Evolutionary conservation across 1,284 basidiomycete species (phyloP).

Genomic region (Cryptococcus hybrid): DNA sequence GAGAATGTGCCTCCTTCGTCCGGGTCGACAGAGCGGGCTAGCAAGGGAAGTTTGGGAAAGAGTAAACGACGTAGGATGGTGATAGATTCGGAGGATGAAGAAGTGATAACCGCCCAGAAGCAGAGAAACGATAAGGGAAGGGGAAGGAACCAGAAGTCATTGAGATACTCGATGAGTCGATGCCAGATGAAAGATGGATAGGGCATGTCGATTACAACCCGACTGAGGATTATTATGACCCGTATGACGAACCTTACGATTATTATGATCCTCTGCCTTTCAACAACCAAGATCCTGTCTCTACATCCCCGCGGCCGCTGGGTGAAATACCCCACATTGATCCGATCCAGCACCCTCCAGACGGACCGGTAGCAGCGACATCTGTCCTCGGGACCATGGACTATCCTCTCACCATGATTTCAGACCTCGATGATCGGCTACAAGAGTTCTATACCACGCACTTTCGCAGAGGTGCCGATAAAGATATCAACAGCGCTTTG

Average conservation of each 20-base stretch:
- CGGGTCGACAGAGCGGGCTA: background rate
- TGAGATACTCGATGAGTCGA: too few species aligned
- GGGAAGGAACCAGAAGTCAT: slow-evolving; percentile 1
- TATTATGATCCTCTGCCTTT: too few species aligned
- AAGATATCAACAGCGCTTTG: background rate
- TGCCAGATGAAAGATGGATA: too few species aligned
- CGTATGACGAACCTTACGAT: too few species aligned
- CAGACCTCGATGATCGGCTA: slow-evolving; percentile 13
- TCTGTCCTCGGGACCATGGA: background rate
- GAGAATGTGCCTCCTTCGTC: too few species aligned
- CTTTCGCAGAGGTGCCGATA: slow-evolving; percentile 32
- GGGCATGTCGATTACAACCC: too few species aligned
- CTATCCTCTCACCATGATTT: slow-evolving; percentile 7
- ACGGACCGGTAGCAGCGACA: too few species aligned
- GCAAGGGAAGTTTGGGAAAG: background rate
- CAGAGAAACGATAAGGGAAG: slow-evolving; percentile 1
- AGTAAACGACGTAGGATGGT: slow-evolving; percentile 1
- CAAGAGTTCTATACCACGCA: slow-evolving; percentile 32
- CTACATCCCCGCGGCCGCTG: too few species aligned
- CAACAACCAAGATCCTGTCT: too few species aligned
- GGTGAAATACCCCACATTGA: too few species aligned
- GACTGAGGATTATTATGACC: too few species aligned
- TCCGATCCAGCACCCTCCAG: too few species aligned
- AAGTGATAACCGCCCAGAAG: background rate
- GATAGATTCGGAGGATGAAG: slow-evolving; percentile 8